Evolutionary conservation across 164 flowering plant genomes (phyloP), one percentile per base, ranked within the genome.

Genomic region (Nymphaea colorata): DNA sequence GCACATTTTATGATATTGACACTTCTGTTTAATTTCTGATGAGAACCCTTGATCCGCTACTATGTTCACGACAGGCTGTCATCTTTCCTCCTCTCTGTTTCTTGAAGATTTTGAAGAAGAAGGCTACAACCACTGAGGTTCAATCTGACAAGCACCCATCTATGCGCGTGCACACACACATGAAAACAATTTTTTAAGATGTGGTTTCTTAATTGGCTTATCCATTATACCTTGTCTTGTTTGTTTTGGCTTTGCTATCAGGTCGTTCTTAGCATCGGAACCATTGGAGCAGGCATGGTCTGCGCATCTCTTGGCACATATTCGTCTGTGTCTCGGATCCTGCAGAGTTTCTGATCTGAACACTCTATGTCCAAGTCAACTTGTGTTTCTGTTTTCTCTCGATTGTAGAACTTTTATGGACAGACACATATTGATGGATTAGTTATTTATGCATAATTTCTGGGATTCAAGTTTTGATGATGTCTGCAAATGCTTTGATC

Each of bases 71-170:
- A 4, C 82, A 90, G 98, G 84, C 93, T 0, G 72, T 93, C 6
- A 78, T 93, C 72, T 67, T 89, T 71, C 98, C 96, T 47, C 73
- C 96, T 18, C 66, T 89, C 10, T 90, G 94, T 66, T 93, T 81
- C 79, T 71, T 91, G 42, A 85, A 72, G 74, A 83, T 90, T 44
- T 70, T 67, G 72, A 80, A 82, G 70, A 80, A 71, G 68, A 82
- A 84, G 68, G 94, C 93, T 11, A 79, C 91, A 61, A 74, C 15
- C 12, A 66, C 65, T 57, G 86, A 90, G 93, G 98, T 92, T 73
- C 51, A 6, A 7, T n/a, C n/a, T 17, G n/a, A 61, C 41, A 61
- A 11, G 63, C 63, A 61, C 17, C 7, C 14, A 15, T 15, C 14
- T 15, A 51, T 15, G 3, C 14, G 14, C 14, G 5, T 1, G 1